A percentile compares a stretch with the other conserved stretches of the same genome.
Conservation (phyloP, 1,284 basidiomycete genomes). For the Fomitopsis palustris region DNA sequence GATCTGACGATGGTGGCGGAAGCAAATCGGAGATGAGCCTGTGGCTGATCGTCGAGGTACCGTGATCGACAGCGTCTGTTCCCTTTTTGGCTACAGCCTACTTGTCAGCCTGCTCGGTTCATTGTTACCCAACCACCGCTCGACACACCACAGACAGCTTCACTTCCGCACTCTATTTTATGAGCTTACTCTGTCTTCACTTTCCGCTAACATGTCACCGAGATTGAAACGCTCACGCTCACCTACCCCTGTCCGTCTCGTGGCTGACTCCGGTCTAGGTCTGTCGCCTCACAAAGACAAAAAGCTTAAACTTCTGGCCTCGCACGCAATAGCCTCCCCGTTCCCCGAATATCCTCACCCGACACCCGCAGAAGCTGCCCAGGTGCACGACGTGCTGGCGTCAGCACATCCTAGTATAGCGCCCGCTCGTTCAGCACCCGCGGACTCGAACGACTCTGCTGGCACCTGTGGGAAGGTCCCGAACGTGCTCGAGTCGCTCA, state of each 20-base stretch:
- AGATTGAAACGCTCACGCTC: conserved; percentile 24
- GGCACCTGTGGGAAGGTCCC: conserved; percentile 53
- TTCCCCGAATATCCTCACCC: conserved; percentile 52
- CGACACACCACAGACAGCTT: neutral
- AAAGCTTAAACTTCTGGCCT: conserved; percentile 48
- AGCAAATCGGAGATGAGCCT: conserved; percentile 6
- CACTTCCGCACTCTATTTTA: neutral
- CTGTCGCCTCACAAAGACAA: conserved; percentile 32
- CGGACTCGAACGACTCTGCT: conserved; percentile 38
- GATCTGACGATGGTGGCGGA: neutral
- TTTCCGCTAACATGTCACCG: conserved; percentile 12
- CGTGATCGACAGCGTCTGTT: conserved; percentile 6
- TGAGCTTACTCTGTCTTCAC: neutral
- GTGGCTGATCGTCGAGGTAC: conserved; percentile 5
- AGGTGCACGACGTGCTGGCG: conserved; percentile 45
- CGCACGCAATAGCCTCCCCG: conserved; percentile 44
- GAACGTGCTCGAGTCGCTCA: conserved; percentile 68
- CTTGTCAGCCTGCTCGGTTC: neutral
- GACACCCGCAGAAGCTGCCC: conserved; percentile 43
- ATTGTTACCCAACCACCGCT: neutral
- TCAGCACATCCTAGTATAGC: conserved; percentile 28
- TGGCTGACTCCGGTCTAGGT: neutral
- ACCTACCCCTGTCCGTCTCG: conserved; percentile 8
- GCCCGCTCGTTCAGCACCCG: conserved; percentile 13
- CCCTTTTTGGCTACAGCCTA: neutral